These are phyloP conservation scores for Fomitopsis schrenkii DNA, from an alignment of 1,284 basidiomycete genomes.

Conservation along the genomic window DNA sequence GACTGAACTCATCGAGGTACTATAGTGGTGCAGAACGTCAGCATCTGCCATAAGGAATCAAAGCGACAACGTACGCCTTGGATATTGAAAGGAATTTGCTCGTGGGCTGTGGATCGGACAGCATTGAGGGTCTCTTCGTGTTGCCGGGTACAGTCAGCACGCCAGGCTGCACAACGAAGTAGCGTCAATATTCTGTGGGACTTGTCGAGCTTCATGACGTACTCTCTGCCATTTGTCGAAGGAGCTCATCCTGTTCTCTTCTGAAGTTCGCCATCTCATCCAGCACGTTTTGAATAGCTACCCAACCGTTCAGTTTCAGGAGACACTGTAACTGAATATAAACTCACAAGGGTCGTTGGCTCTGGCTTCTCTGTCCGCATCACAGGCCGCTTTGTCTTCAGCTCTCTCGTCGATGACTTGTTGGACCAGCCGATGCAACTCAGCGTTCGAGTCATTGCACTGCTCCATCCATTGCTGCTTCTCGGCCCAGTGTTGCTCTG, in stretches of 20 bases:
- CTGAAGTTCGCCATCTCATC: conserved; percentile 10
- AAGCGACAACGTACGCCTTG: conserved; percentile 49
- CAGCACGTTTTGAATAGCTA: conserved; percentile 14
- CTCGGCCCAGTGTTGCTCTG: conserved; percentile 55
- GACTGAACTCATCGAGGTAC: conserved; percentile 81
- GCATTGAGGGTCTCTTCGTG: conserved; percentile 60
- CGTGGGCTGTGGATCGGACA: conserved; percentile 59
- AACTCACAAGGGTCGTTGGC: conserved; percentile 25
- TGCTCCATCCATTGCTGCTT: conserved; percentile 50
- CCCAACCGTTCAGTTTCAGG: too few species aligned
- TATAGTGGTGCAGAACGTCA: conserved; percentile 15
- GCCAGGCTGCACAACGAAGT: conserved; percentile 42
- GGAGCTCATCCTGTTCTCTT: conserved; percentile 5
- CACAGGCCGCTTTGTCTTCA: conserved; percentile 42
- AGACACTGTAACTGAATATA: background rate
- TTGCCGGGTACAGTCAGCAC: conserved; percentile 54
- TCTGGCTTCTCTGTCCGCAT: conserved; percentile 43
- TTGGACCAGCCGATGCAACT: conserved; percentile 53
- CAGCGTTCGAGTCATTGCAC: conserved; percentile 49
- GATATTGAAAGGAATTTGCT: conserved; percentile 74
- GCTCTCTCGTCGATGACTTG: conserved; percentile 51
- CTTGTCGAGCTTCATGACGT: background rate
- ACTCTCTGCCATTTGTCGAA: conserved; percentile 20
- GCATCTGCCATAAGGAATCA: background rate
- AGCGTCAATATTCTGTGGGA: background rate